Evolutionary conservation across 768 basidiomycete species (phyloP).

Genomic region (Serendipita vermifera): DNA sequence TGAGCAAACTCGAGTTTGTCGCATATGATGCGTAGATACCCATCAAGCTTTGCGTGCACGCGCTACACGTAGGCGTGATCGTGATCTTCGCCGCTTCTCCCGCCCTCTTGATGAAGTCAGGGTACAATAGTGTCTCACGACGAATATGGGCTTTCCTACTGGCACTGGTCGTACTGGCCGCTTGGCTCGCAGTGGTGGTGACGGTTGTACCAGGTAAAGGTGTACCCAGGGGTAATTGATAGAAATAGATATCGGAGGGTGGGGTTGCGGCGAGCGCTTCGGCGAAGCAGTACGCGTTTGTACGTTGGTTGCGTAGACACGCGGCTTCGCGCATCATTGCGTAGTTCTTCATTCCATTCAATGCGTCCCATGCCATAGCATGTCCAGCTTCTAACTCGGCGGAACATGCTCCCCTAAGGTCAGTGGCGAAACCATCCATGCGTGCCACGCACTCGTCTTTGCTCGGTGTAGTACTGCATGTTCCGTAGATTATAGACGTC

Average conservation of each 20-base stretch:
- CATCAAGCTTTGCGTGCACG: constrained; percentile 52
- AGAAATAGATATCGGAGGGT: constrained; percentile 61
- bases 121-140: constrained; percentile 20
- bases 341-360: constrained; percentile 55
- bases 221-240: constrained; percentile 49
- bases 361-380: constrained; percentile 37
- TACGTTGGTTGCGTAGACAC: constrained; percentile 44
- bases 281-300: constrained; percentile 61
- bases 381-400: constrained; percentile 43
- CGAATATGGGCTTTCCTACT: neutral
- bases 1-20: neutral
- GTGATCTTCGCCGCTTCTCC: constrained; percentile 18
- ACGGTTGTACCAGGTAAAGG: constrained; percentile 27
- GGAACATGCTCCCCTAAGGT: constrained; percentile 39
- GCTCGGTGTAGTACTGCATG: constrained; percentile 49
- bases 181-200: neutral
- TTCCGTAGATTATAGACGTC: constrained; percentile 64
- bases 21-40: constrained; percentile 30
- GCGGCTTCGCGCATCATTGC: constrained; percentile 45
- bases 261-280: constrained; percentile 44
- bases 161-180: neutral
- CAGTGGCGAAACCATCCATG: constrained; percentile 49
- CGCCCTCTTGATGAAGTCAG: constrained; percentile 28
- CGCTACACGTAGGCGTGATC: constrained; percentile 43
- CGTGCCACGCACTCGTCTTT: constrained; percentile 45